Evolutionary conservation across 306 rosid genomes (phyloP), one percentile per base, ranked within the genome.

Genomic region (Cicer arietinum): DNA sequence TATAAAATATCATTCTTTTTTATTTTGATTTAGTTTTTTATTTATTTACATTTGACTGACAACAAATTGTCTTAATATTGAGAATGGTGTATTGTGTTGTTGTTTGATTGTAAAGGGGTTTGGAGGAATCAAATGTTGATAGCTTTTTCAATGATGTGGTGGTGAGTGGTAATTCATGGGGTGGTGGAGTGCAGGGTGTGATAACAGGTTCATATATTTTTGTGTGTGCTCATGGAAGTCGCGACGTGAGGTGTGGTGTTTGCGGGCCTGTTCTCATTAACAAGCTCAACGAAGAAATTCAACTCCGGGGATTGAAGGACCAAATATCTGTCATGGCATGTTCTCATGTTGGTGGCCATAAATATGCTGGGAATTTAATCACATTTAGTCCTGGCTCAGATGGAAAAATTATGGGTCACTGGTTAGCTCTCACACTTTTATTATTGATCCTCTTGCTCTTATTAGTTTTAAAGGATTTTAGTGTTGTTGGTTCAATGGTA

Each of bases 261-360:
- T 91, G 97, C 69, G 98, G 98, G 75, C 98, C 97, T 3, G 85
- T 67, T 81, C 89, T 93, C 25, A 89, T 89, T 46, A 76, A 84
- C 30, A 91, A 93, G 85, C 79, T 91, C 16, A 79, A 79, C 3
- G 91, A 80, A 77, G 94, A 89, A 88, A 79, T 89, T 77, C 88
- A 80, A 66, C 76, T 67, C 41, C 91, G 91, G 18, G 98, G 92
- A 54, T 71, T 91, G 76, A 84, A 78, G 53, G 85, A 83, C 82
- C 90, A 85, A 78, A 82, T 91, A 47, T 84, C 83, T 61, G 96
- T 93, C 58, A 81, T 68, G 44, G 86, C 93, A 1, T 91, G 97
- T 82, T 91, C 98, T 77, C 98, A 93, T 79, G 12, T 93, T 63
- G 96, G 98, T 20, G 98, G 97, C 45, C 98, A 93, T 77, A 93